Conservation (phyloP, 2,329 filamentous ascomycete species). For the Trichocomaceae sp. region DNA sequence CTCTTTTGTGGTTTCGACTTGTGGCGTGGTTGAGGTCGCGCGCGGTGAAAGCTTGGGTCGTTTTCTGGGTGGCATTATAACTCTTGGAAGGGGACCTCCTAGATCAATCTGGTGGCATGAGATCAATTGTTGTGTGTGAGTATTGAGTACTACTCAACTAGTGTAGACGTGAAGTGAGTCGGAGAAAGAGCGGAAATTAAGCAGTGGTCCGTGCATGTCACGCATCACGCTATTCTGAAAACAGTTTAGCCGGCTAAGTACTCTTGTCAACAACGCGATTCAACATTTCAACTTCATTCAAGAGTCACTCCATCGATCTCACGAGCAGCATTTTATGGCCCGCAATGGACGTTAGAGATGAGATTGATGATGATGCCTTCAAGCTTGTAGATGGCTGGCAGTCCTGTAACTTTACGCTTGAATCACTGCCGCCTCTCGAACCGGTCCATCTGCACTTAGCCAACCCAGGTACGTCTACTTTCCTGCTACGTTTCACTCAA, state of each 20-base stretch:
- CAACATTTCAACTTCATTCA: background rate
- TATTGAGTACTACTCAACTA: no score
- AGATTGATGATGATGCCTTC: slow-evolving; percentile 28
- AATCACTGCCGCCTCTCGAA: slow-evolving; percentile 32
- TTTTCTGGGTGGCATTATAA: slow-evolving; percentile 49
- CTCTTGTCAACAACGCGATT: slow-evolving; percentile 9
- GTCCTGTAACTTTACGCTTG: slow-evolving; percentile 33
- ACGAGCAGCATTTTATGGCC: background rate
- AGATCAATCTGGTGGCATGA: background rate
- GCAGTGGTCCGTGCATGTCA: slow-evolving; percentile 23
- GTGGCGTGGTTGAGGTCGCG: slow-evolving; percentile 24
- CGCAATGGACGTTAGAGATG: slow-evolving; percentile 15
- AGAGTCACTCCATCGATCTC: background rate
- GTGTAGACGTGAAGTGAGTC: no score
- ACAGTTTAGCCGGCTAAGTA: no score
- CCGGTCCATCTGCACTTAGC: slow-evolving; percentile 27
- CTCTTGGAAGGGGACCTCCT: background rate
- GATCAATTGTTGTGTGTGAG: no score
- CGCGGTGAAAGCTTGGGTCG: slow-evolving; percentile 49
- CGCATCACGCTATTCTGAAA: slow-evolving; percentile 13
- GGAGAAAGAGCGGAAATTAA: slow-evolving; percentile 20
- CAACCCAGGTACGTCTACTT: slow-evolving; percentile 5
- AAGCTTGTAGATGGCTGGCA: slow-evolving; percentile 32
- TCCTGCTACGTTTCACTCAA: background rate
- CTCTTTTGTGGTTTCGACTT: slow-evolving; percentile 23